A percentile compares a stretch with the other conserved stretches of the same genome.
phyloP scores from a whole-genome alignment of 768 basidiomycete genomes.

The Sarcomyxa edulis region DNA sequence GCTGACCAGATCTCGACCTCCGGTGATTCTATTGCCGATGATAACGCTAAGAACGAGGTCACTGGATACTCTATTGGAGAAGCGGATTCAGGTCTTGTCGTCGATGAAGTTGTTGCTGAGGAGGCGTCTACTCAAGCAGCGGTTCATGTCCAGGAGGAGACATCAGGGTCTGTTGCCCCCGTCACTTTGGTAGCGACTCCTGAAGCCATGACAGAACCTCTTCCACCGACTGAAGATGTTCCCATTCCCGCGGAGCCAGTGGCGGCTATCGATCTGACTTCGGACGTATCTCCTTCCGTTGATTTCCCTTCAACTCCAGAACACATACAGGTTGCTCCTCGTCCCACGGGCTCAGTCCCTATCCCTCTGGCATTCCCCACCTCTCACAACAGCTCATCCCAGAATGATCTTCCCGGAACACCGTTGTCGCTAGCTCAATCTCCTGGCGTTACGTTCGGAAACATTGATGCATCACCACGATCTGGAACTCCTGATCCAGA shows the following conservation, averaged over 20 bases:
- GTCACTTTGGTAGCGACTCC: slow-evolving; percentile 6
- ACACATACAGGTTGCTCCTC: slow-evolving; percentile 8
- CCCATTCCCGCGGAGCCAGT: not conserved
- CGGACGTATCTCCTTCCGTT: slow-evolving; percentile 7
- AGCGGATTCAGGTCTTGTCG: slow-evolving; percentile 12
- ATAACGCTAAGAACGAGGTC: slow-evolving; percentile 30
- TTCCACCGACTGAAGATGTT: slow-evolving; percentile 7
- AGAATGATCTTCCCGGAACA: slow-evolving; percentile 10
- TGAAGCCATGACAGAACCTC: not conserved
- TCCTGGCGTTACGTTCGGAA: slow-evolving; percentile 65
- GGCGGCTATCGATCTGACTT: not conserved
- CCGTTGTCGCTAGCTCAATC: slow-evolving; percentile 12
- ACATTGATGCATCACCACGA: slow-evolving; percentile 51
- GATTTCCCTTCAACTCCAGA: slow-evolving; percentile 13
- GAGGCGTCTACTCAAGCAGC: slow-evolving; percentile 4
- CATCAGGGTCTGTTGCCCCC: slow-evolving; percentile 5
- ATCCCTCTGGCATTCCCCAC: slow-evolving; percentile 28
- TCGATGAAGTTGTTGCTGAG: slow-evolving; percentile 3
- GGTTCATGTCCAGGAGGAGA: slow-evolving; percentile 1
- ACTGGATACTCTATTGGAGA: slow-evolving; percentile 41
- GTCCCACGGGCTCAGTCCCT: slow-evolving; percentile 3
- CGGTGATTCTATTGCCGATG: slow-evolving; percentile 39
- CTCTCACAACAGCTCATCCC: slow-evolving; percentile 20
- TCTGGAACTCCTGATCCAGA: slow-evolving; percentile 71
- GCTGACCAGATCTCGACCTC: slow-evolving; percentile 71